phyloP scores from a whole-genome alignment of 2,329 filamentous ascomycete species.

The Rutstroemia sydowiana region DNA sequence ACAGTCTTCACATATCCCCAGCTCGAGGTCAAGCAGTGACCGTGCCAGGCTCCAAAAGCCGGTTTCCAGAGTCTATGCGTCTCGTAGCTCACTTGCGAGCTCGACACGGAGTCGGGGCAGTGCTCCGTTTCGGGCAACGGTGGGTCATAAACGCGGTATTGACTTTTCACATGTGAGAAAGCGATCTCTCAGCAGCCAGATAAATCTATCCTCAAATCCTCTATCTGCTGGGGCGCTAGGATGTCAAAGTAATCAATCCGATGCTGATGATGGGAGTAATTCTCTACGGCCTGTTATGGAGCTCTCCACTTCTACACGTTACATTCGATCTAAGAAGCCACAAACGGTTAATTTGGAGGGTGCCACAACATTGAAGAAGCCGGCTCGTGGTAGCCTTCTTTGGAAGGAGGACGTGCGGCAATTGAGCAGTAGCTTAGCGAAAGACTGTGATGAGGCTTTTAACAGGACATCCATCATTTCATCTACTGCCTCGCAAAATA shows the following conservation, averaged over 20 bases:
- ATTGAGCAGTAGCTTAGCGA: conserved; percentile 77
- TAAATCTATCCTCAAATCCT: conserved; percentile 2
- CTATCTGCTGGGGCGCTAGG: background rate
- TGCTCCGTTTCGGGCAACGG: conserved; percentile 34
- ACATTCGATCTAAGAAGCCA: conserved; percentile 27
- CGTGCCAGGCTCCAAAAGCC: conserved; percentile 13
- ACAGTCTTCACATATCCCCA: background rate
- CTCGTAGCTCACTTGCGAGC: conserved; percentile 41
- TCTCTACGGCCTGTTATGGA: conserved; percentile 11
- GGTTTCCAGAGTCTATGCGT: conserved; percentile 30
- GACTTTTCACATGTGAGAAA: conserved; percentile 51
- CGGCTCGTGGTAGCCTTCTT: conserved; percentile 17
- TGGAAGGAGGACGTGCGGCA: conserved; percentile 75
- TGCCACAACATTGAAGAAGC: conserved; percentile 11
- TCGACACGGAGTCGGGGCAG: conserved; percentile 34
- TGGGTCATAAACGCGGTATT: conserved; percentile 52
- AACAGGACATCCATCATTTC: conserved; percentile 51
- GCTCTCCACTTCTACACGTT: conserved; percentile 18
- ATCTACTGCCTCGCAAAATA: background rate
- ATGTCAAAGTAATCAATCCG: conserved; percentile 20
- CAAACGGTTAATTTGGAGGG: conserved; percentile 10
- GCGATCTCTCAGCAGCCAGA: conserved; percentile 13
- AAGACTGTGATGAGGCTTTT: conserved; percentile 89
- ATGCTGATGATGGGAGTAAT: conserved; percentile 20
- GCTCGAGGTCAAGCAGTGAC: conserved; percentile 7